These are phyloP conservation scores for Cyclanthera cordifolia DNA, from an alignment of 306 rosid genomes.

Conservation along the genomic window DNA sequence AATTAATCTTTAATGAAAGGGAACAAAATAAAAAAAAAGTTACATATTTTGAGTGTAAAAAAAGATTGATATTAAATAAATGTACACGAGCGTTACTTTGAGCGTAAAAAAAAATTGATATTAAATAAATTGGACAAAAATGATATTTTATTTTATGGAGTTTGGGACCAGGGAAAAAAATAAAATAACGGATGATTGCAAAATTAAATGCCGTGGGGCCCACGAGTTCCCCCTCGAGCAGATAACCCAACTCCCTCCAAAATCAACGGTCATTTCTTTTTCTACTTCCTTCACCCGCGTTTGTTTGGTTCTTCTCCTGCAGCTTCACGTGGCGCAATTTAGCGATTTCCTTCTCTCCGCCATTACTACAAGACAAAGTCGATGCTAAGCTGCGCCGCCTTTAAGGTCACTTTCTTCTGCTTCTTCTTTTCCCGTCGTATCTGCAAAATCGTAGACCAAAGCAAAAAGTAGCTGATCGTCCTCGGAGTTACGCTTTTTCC, in stretches of 20 bases:
- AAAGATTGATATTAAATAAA: too few species aligned
- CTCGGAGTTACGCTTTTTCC: neutral
- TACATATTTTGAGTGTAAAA: too few species aligned
- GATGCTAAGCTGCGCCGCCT: constrained; percentile 14
- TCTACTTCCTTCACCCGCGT: neutral
- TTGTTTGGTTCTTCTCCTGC: neutral
- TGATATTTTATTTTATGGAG: too few species aligned
- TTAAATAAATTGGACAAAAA: too few species aligned
- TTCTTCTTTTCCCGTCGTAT: neutral
- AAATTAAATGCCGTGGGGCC: constrained; percentile 3
- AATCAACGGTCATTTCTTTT: constrained; percentile 16
- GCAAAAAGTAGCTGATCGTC: constrained; percentile 4
- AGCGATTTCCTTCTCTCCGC: neutral
- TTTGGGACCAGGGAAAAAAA: neutral
- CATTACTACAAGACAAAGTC: neutral
- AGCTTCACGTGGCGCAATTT: neutral
- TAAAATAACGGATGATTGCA: too few species aligned
- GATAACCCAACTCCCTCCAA: neutral
- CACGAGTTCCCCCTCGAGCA: constrained; percentile 7
- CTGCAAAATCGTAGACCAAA: neutral
- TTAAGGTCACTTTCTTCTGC: constrained; percentile 10
- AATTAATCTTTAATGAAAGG: too few species aligned
- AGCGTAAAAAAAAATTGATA: too few species aligned
- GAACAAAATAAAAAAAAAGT: too few species aligned
- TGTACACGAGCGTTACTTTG: too few species aligned